These are phyloP conservation scores for Beauveria pseudobassiana DNA, from an alignment of 2,329 filamentous ascomycete genomes.

Conservation along the genomic window DNA sequence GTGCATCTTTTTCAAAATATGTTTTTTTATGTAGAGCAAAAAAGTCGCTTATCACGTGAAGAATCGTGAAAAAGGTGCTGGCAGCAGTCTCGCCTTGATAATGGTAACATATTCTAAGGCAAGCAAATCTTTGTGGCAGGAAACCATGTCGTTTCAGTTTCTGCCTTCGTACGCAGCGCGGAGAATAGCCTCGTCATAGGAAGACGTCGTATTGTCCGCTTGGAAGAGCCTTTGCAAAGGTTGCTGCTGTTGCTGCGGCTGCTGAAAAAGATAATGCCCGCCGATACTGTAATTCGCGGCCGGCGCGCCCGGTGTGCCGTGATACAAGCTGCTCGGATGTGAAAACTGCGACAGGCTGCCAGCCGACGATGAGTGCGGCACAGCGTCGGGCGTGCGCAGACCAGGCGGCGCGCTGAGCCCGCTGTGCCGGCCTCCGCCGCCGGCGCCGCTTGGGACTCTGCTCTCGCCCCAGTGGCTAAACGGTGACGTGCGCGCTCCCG, in stretches of 20 bases:
- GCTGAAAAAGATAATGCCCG: background rate
- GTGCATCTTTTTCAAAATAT: conserved; percentile 4
- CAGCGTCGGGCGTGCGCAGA: conserved; percentile 16
- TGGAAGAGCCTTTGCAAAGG: conserved; percentile 21
- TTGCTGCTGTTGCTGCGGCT: background rate
- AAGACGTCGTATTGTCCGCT: conserved; percentile 26
- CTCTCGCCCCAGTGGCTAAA: conserved; percentile 25
- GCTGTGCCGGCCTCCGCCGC: conserved; percentile 14
- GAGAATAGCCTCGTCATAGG: conserved; percentile 29
- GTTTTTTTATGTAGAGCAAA: conserved; percentile 2
- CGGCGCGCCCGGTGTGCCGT: conserved; percentile 32
- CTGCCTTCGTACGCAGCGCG: conserved; percentile 25
- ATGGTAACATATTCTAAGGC: background rate
- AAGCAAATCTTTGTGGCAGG: too few relatives aligned
- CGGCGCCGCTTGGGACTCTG: background rate
- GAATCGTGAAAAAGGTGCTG: background rate
- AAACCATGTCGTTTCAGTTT: conserved; percentile 12
- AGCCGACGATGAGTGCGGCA: conserved; percentile 18
- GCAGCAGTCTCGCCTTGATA: background rate
- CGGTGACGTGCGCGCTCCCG: conserved; percentile 21
- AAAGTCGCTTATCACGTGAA: background rate
- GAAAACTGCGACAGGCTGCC: conserved; percentile 32
- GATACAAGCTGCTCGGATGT: conserved; percentile 43
- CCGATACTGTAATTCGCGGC: background rate
- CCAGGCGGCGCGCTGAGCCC: conserved; percentile 15